phyloP scores from a whole-genome alignment of 73 alveolate genomes.

The Tetrahymena borealis region DNA sequence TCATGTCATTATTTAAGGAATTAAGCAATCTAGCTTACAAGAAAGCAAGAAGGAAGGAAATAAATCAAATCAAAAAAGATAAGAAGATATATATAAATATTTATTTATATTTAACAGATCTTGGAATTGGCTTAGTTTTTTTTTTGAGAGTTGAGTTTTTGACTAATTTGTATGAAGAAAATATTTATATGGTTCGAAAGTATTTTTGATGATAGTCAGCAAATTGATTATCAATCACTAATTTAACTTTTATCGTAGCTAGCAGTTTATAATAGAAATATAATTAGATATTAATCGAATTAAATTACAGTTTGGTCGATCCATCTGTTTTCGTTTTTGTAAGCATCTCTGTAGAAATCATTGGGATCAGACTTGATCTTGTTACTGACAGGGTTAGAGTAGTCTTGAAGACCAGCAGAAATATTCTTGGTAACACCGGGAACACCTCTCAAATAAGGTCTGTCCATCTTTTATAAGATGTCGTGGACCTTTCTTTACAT shows the following conservation, averaged over 20 bases:
- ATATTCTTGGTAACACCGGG: constrained; percentile 21
- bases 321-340: constrained; percentile 46
- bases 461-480: constrained; percentile 15
- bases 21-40: too few relatives aligned
- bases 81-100: too few relatives aligned
- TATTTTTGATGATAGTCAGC: not conserved
- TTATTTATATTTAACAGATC: too few relatives aligned
- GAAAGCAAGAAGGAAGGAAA: too few relatives aligned
- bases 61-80: too few relatives aligned
- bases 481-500: constrained; percentile 25
- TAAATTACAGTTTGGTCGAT: constrained; percentile 22
- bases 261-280: not conserved
- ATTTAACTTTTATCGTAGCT: too few relatives aligned
- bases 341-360: constrained; percentile 1
- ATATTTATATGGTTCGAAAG: not conserved
- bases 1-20: too few relatives aligned
- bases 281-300: not conserved
- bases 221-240: too few relatives aligned
- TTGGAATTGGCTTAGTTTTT: too few relatives aligned
- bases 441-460: constrained; percentile 36
- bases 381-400: not conserved
- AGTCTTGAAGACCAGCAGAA: constrained; percentile 30
- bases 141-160: too few relatives aligned
- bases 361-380: constrained; percentile 7
- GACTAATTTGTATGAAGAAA: not conserved